Evolutionary conservation across 306 rosid species (phyloP).

Genomic region (Inga laurina): DNA sequence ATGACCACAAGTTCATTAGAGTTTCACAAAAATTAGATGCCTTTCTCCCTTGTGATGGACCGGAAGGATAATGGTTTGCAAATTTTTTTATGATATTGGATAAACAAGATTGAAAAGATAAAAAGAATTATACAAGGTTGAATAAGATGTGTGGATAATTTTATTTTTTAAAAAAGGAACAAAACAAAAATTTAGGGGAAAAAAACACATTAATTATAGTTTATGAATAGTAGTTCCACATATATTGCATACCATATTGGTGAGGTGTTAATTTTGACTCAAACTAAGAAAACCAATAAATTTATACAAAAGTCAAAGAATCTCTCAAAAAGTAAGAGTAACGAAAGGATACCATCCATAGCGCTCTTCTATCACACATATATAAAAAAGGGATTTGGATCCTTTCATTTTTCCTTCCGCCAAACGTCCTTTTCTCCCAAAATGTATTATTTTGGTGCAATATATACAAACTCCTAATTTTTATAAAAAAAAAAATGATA

Average conservation of each 20-base stretch:
- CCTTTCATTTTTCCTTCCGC: no score
- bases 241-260: no score
- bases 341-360: background rate
- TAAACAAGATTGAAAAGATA: background rate
- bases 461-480: no score
- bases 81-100: background rate
- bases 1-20: background rate
- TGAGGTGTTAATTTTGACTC: background rate
- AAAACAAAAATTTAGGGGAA: background rate
- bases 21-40: no score
- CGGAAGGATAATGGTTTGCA: background rate
- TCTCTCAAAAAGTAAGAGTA: background rate
- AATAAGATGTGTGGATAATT: background rate
- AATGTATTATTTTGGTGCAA: no score
- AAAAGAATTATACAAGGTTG: background rate
- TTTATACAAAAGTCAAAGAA: background rate
- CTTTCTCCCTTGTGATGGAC: no score
- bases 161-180: background rate
- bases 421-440: no score
- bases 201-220: background rate
- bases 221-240: background rate
- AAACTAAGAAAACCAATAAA: background rate
- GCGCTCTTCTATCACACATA: background rate
- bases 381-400: no score
- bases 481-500: no score